These are phyloP conservation scores for Remersonia thermophila DNA, from an alignment of 2,329 filamentous ascomycete species.

Conservation along the genomic window DNA sequence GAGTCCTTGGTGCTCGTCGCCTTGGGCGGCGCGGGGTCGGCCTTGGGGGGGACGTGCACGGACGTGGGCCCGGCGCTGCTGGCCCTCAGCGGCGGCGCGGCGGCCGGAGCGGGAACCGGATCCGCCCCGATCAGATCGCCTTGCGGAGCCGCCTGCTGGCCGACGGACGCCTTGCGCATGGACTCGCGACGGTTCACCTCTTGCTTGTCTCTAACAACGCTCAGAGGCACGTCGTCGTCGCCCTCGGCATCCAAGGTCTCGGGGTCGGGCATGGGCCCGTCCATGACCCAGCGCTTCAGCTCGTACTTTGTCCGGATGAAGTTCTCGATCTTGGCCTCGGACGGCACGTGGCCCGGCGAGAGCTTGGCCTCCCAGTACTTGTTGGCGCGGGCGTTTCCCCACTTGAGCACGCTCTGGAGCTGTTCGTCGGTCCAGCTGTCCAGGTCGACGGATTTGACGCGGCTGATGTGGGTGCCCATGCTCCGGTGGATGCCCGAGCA, in stretches of 20 bases:
- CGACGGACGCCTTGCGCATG: slow-evolving; percentile 46
- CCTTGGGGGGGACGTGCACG: slow-evolving; percentile 45
- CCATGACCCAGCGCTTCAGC: slow-evolving; percentile 98
- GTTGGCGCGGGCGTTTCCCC: slow-evolving; percentile 93
- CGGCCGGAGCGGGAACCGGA: slow-evolving; percentile 23
- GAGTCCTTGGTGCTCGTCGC: slow-evolving; percentile 74
- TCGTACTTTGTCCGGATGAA: slow-evolving; percentile 99
- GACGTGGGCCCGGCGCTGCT: slow-evolving; percentile 58
- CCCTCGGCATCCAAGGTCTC: slow-evolving; percentile 69
- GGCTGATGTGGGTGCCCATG: slow-evolving; percentile 97
- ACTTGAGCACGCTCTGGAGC: slow-evolving; percentile 81
- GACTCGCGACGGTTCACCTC: slow-evolving; percentile 47
- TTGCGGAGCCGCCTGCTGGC: slow-evolving; percentile 32
- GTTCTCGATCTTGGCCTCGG: slow-evolving; percentile 97
- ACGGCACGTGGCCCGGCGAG: slow-evolving; percentile 79
- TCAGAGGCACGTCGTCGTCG: slow-evolving; percentile 66
- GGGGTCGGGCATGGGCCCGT: slow-evolving; percentile 89
- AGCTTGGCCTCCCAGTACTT: slow-evolving; percentile 98
- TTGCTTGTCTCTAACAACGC: slow-evolving; percentile 54
- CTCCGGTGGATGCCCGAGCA: slow-evolving; percentile 97
- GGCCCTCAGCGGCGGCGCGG: slow-evolving; percentile 47
- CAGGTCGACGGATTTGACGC: slow-evolving; percentile 95
- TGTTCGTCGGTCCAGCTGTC: slow-evolving; percentile 99
- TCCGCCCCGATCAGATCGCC: slow-evolving; percentile 78
- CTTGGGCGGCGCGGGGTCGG: slow-evolving; percentile 54